A percentile compares a stretch with the other conserved stretches of the same genome.
Evolutionary conservation across 305 asterid species (phyloP).

Genomic region (Nicotiana rustica): DNA sequence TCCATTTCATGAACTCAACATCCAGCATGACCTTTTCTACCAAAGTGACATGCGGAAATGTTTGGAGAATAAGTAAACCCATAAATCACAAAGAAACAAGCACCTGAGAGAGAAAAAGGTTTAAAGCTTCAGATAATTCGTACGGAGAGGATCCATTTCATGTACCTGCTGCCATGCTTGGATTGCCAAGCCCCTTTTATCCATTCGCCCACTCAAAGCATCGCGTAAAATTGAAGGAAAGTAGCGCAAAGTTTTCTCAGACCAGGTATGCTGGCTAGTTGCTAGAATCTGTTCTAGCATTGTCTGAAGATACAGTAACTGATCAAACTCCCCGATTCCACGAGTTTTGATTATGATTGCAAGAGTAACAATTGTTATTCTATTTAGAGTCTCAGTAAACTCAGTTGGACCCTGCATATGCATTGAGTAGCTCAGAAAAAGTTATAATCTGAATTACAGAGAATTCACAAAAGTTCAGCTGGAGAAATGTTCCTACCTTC

Average conservation of each 20-base stretch:
- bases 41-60: neutral
- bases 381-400: slow-evolving; percentile 93
- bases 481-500: slow-evolving; percentile 65
- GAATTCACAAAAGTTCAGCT: slow-evolving; percentile 29
- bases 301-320: slow-evolving; percentile 82
- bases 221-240: slow-evolving; percentile 90
- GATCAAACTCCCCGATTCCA: slow-evolving; percentile 96
- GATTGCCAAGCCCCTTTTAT: slow-evolving; percentile 85
- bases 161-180: slow-evolving; percentile 96
- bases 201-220: slow-evolving; percentile 81
- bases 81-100: slow-evolving; percentile 13
- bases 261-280: slow-evolving; percentile 98
- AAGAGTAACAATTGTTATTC: slow-evolving; percentile 80
- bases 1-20: slow-evolving; percentile 1
- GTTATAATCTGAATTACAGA: slow-evolving; percentile 30
- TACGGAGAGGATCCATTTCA: slow-evolving; percentile 33
- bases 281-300: slow-evolving; percentile 96
- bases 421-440: slow-evolving; percentile 41
- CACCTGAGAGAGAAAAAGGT: slow-evolving; percentile 14
- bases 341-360: slow-evolving; percentile 96
- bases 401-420: slow-evolving; percentile 93
- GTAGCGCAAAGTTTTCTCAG: slow-evolving; percentile 93
- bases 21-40: neutral
- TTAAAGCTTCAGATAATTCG: slow-evolving; percentile 28
- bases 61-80: neutral